phyloP scores from a whole-genome alignment of 2,329 filamentous ascomycete species.

The Cercospora sp. region DNA sequence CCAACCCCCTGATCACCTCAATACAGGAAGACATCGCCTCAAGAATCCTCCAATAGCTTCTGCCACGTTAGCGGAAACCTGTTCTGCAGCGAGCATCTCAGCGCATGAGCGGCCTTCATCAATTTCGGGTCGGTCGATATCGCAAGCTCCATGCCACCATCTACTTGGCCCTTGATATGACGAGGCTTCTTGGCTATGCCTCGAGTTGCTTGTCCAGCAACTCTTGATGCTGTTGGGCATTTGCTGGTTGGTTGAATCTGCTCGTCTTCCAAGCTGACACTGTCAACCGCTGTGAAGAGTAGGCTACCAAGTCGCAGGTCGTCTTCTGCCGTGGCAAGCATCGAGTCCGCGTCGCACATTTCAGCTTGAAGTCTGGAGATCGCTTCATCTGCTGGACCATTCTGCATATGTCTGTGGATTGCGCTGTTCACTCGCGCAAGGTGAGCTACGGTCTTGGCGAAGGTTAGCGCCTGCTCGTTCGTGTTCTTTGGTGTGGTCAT shows the following conservation, averaged over 20 bases:
- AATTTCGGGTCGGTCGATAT: neutral
- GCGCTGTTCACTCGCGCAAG: slow-evolving; percentile 10
- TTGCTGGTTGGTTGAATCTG: neutral
- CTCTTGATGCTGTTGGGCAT: neutral
- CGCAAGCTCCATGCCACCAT: neutral
- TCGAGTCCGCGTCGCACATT: neutral
- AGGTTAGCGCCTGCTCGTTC: neutral
- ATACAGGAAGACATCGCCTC: neutral
- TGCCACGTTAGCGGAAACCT: slow-evolving; percentile 16
- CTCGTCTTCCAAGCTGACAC: neutral
- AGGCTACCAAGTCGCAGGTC: slow-evolving; percentile 10
- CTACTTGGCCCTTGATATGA: neutral
- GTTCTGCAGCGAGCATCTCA: slow-evolving; percentile 4
- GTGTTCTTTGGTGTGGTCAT: neutral
- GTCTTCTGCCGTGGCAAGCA: slow-evolving; percentile 8
- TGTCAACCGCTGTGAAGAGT: slow-evolving; percentile 3
- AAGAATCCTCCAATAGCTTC: slow-evolving; percentile 3
- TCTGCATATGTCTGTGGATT: neutral
- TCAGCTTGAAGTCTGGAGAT: neutral
- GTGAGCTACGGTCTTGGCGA: slow-evolving; percentile 2
- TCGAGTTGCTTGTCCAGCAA: neutral
- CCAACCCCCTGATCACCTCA: neutral
- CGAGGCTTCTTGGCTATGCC: slow-evolving; percentile 5
- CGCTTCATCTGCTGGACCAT: neutral
- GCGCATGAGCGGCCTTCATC: slow-evolving; percentile 5